Evolutionary conservation across 257 asterid species (phyloP), one percentile per base, ranked within the genome.

Genomic region (Solanum arcanum): DNA sequence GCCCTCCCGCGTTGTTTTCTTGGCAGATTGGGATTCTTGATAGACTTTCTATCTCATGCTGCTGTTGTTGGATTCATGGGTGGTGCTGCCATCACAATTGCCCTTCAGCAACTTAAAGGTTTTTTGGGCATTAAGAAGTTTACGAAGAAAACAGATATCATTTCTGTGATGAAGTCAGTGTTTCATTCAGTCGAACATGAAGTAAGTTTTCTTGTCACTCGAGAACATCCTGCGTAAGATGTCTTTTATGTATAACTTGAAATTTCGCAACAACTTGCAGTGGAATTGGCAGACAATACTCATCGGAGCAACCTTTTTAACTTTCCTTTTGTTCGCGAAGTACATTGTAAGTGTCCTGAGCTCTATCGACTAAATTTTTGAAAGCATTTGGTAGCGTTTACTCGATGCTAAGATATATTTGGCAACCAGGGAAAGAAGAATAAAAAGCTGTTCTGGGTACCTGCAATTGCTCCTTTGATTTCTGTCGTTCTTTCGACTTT

Each of bases 41-140:
- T 97, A 11, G 99, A 97, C 89, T 97, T 97, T 88, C 88, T 97
- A 75, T 97, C 99, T 23, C 99, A 97, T 78, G 99, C 99, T 52
- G 98, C 99, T 8, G 90, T 97, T 18, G 98, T 97, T 80, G 99
- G 99, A 23, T 97, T 97, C 90, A 97, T 97, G 98, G 98, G 88
- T 11, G 99, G 99, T 86, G 96, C 99, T 44, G 99, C 98, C 25
- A 94, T 96, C 86, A 96, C 99, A 29, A 96, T 96, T 87, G 95
- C 98, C 62, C 94, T 96, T 52, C 99, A 96, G 86, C 99, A 94
- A 41, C 96, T 96, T 9, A 95, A 92, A 88, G 98, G 98, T 1
- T 92, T 96, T 89, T 87, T 96, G 72, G 99, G 99, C 86, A 96
- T 96, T 9, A 88, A 90, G 35, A 90, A 90, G 16, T 96, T 96